Evolutionary conservation across 2,329 filamentous ascomycete species (phyloP), one percentile per base, ranked within the genome.

Genomic region (Cordyceps cateniannulata): DNA sequence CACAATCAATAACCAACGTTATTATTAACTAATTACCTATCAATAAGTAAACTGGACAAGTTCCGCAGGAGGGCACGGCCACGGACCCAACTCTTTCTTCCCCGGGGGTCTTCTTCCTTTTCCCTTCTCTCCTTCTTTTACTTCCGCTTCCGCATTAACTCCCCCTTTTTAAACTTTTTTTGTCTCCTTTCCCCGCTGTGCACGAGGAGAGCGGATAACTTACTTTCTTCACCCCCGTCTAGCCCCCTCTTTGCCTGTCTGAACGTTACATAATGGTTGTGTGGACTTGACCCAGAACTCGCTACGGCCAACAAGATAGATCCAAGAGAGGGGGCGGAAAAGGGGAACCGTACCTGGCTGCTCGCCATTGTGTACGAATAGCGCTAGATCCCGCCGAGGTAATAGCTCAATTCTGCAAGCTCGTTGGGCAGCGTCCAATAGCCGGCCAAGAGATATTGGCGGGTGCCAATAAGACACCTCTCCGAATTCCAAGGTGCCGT

Each of bases 181-280:
- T 35, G 3, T n/a, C 25, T 8, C 18, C n/a, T 5, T 58, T 49
- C 54, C 44, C 44, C 44, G 44, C 54, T 29, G 8, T 2, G 44
- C 42, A 57, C 42, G 16, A 27, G 27, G 20, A n/a, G 29, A 25
- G 27, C 44, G 22, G 29, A 29, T 57, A 27, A 35, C 8, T 12
- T 35, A n/a, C n/a, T 35, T 35, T 2, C 32, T 12, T 35, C 32
- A 32, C 9, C 29, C 9, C 29, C 29, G 5, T 29, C 27, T 29
- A 8, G n/a, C n/a, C n/a, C n/a, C 27, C 27, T 8, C 27, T 29
- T 29, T 29, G 27, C 27, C 27, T 8, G 5, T 16, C 27, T 20
- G 18, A 57, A 57, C 54, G 54, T 57, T 49, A 48, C 44, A 48
- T 57, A 57, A 48, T 45, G 25, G n/a, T 18, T 5, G 35, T 40